Conservation (phyloP, 306 rosid species). For the Lotus japonicus region DNA sequence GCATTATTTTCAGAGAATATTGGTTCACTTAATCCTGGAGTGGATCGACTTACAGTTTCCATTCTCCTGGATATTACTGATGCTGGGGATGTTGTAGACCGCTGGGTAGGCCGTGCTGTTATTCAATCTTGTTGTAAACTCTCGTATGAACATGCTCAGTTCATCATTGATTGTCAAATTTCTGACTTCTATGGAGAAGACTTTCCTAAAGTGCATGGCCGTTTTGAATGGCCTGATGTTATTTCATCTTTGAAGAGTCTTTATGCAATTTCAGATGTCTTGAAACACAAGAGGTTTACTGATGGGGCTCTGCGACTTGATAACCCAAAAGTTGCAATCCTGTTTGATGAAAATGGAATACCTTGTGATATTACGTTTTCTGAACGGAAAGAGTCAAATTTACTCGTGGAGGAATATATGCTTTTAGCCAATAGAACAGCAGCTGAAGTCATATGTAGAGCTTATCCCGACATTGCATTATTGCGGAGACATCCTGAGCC, state of each 20-base stretch:
- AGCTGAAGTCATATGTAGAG: conserved; percentile 78
- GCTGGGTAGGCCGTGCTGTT: conserved; percentile 82
- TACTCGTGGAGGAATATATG: conserved; percentile 88
- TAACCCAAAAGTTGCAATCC: conserved; percentile 40
- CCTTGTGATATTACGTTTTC: conserved; percentile 54
- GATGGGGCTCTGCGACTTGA: conserved; percentile 80
- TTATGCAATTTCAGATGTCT: conserved; percentile 41
- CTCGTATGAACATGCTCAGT: conserved; percentile 72
- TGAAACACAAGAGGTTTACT: conserved; percentile 57
- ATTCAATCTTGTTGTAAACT: conserved; percentile 87
- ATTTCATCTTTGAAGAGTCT: conserved; percentile 55
- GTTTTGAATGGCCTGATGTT: conserved; percentile 62
- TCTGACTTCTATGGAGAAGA: conserved; percentile 14
- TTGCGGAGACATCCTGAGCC: conserved; percentile 91
- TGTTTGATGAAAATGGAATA: conserved; percentile 62
- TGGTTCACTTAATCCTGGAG: conserved; percentile 83
- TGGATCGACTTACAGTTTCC: conserved; percentile 75
- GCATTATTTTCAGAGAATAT: conserved; percentile 58
- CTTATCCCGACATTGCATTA: conserved; percentile 73
- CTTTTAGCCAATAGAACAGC: conserved; percentile 76
- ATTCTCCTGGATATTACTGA: conserved; percentile 53
- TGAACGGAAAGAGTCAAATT: conserved; percentile 51
- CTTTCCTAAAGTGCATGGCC: conserved; percentile 53
- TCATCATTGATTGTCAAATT: conserved; percentile 49
- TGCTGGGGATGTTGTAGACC: conserved; percentile 57